These are phyloP conservation scores for Gymnopus androsaceus DNA, from an alignment of 1,284 basidiomycete genomes.

Conservation along the genomic window DNA sequence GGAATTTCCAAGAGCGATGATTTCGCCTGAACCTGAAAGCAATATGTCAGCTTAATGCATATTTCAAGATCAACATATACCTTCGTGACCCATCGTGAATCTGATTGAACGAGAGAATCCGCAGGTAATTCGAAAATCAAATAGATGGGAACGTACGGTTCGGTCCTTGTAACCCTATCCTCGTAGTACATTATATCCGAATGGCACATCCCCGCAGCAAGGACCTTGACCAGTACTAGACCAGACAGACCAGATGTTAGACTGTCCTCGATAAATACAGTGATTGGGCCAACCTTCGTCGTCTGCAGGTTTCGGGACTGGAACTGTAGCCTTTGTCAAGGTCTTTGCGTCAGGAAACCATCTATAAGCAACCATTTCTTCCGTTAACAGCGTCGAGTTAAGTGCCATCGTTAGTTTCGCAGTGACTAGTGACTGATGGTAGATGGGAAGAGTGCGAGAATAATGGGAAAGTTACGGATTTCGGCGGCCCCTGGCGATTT, in stretches of 20 bases:
- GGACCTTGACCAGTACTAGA: not conserved
- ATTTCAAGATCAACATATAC: not conserved
- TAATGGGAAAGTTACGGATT: no score
- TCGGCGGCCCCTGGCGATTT: no score
- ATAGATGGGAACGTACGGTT: not conserved
- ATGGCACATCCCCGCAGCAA: conserved; percentile 4
- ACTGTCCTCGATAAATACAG: no score
- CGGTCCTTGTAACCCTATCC: not conserved
- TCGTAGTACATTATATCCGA: conserved; percentile 7
- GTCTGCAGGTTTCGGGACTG: not conserved
- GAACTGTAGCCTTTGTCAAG: not conserved
- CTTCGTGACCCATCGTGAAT: conserved; percentile 6
- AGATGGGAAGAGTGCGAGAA: not conserved
- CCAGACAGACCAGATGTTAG: not conserved
- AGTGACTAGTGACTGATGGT: not conserved
- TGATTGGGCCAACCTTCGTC: conserved; percentile 1
- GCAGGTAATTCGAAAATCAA: not conserved
- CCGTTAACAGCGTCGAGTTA: not conserved
- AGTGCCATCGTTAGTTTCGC: not conserved
- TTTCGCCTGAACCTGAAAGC: not conserved
- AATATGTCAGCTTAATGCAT: not conserved
- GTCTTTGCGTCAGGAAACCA: conserved; percentile 1
- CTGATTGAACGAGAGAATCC: not conserved
- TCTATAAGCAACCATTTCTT: conserved; percentile 4
- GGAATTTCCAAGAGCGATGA: not conserved